These are phyloP conservation scores for Candida frijolesensis DNA, from an alignment of 1,139 yeast species.

Conservation along the genomic window DNA sequence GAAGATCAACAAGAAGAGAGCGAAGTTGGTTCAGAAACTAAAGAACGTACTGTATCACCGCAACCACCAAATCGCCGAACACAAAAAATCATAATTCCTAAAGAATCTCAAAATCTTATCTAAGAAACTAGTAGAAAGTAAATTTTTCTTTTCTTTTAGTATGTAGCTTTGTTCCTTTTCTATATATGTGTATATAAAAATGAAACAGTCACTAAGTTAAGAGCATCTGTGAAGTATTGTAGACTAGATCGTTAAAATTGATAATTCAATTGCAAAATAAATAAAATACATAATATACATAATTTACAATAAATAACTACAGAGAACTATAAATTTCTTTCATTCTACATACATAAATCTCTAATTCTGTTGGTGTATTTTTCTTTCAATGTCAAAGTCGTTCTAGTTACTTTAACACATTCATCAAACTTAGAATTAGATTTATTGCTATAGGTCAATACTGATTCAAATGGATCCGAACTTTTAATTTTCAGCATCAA, in stretches of 20 bases:
- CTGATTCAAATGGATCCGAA: neutral
- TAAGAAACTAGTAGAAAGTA: slow-evolving; percentile 1
- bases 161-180: neutral
- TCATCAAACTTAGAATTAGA: neutral
- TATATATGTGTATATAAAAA: neutral
- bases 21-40: neutral
- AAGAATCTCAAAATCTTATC: slow-evolving; percentile 19
- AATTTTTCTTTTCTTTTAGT: neutral
- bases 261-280: too few relatives aligned
- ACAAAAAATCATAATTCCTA: slow-evolving; percentile 19
- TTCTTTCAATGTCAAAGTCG: neutral
- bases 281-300: too few relatives aligned
- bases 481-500: neutral
- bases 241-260: too few relatives aligned
- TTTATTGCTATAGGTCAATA: neutral
- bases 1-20: slow-evolving; percentile 2
- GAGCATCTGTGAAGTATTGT: too few relatives aligned
- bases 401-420: neutral
- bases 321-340: neutral
- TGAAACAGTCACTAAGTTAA: too few relatives aligned
- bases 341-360: neutral
- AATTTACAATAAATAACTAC: too few relatives aligned
- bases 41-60: slow-evolving; percentile 1
- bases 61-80: slow-evolving; percentile 14
- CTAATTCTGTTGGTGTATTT: neutral